These are phyloP conservation scores for Mycena galopus DNA, from an alignment of 768 basidiomycete genomes.

Conservation along the genomic window DNA sequence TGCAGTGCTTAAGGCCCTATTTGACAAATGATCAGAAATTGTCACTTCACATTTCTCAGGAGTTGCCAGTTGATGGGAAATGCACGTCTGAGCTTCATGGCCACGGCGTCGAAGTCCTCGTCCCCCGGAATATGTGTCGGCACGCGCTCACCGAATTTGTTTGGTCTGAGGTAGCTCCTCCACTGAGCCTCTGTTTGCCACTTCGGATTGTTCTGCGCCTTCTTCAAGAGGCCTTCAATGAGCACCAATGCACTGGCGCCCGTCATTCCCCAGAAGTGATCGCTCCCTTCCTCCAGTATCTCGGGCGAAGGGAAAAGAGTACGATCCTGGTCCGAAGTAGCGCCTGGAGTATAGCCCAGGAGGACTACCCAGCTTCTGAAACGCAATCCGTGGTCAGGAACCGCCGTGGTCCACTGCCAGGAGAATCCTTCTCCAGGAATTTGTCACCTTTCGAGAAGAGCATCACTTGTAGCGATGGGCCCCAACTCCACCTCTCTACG, in stretches of 20 bases:
- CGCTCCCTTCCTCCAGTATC: background rate
- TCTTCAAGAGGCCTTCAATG: background rate
- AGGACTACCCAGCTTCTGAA: background rate
- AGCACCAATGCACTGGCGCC: background rate
- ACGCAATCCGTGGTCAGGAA: background rate
- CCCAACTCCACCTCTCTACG: background rate
- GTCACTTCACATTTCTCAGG: too few relatives aligned
- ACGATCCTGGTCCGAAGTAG: background rate
- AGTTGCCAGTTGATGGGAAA: background rate
- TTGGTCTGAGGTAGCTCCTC: too few relatives aligned
- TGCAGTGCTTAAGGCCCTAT: too few relatives aligned
- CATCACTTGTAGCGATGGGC: background rate
- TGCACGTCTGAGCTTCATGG: background rate
- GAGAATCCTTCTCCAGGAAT: background rate
- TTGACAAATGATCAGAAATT: too few relatives aligned
- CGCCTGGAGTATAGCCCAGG: background rate
- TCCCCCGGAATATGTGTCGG: background rate
- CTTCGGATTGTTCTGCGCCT: too few relatives aligned
- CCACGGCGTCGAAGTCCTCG: background rate
- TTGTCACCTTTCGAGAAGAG: background rate
- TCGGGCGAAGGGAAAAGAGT: background rate
- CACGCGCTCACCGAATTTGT: too few relatives aligned
- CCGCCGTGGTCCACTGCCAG: background rate
- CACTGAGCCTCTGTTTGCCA: too few relatives aligned
- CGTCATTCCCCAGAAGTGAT: background rate